phyloP scores from a whole-genome alignment of 495 filamentous ascomycete genomes.

The Penicillium turbatum region DNA sequence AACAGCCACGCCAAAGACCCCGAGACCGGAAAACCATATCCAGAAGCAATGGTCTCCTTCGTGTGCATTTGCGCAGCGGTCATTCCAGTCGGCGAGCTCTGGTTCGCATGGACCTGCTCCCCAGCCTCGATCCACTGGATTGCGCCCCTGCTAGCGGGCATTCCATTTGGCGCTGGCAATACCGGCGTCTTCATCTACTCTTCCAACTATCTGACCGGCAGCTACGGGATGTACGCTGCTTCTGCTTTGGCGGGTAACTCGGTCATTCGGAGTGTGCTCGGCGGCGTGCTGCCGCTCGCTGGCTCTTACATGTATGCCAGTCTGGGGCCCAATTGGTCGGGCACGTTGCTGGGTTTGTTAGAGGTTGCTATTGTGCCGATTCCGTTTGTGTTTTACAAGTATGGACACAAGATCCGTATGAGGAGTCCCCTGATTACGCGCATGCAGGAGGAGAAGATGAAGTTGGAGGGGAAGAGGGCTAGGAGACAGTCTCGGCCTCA shows the following conservation, averaged over 20 bases:
- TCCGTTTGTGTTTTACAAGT: slow-evolving; percentile 73
- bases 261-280: slow-evolving; percentile 62
- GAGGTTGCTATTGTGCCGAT: slow-evolving; percentile 72
- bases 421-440: slow-evolving; percentile 60
- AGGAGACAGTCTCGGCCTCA: slow-evolving; percentile 7
- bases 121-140: slow-evolving; percentile 71
- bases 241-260: slow-evolving; percentile 74
- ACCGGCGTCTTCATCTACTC: slow-evolving; percentile 75
- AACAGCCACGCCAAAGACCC: slow-evolving; percentile 65
- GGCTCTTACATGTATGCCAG: slow-evolving; percentile 65
- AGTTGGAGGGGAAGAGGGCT: slow-evolving; percentile 47
- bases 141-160: slow-evolving; percentile 66
- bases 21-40: slow-evolving; percentile 58
- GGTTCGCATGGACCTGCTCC: slow-evolving; percentile 77
- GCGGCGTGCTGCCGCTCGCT: slow-evolving; percentile 68
- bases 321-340: slow-evolving; percentile 75
- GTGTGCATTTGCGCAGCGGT: slow-evolving; percentile 66
- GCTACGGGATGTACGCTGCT: slow-evolving; percentile 75
- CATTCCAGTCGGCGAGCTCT: slow-evolving; percentile 67
- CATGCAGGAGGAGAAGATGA: slow-evolving; percentile 68
- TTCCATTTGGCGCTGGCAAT: slow-evolving; percentile 78
- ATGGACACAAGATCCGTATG: slow-evolving; percentile 63
- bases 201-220: slow-evolving; percentile 69
- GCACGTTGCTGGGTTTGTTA: slow-evolving; percentile 65
- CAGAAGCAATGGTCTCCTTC: slow-evolving; percentile 70